Evolutionary conservation across 192 early-diverging fungal genomes (phyloP), one percentile per base, ranked within the genome.

Genomic region (Backusella parvicylindrica): DNA sequence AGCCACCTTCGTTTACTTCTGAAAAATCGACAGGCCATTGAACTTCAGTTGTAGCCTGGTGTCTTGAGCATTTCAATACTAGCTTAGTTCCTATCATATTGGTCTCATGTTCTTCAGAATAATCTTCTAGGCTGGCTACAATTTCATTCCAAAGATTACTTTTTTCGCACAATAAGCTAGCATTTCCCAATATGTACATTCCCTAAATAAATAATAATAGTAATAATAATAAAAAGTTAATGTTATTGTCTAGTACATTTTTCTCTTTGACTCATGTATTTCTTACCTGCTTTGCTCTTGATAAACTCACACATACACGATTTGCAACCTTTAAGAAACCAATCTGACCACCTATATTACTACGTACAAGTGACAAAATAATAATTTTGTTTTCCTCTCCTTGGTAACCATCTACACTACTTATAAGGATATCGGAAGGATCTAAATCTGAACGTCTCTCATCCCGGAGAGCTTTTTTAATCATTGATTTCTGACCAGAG

Each of bases 321-420:
- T 89, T 89, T 35, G 75, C 77, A 0, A 85, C 91, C 70, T 88
- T 93, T 30, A 97, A 80, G 79, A 97, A 97, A 8, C 94, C 95
- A 70, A 98, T 99, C 41, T 78, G 79, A 1, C 94, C 93, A 65
- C 89, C 91, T 64, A 85, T 86, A 80, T 96, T 96, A 73, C 95
- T 97, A 43, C 98, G 91, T 50, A 99, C 98, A 73, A 96, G 91
- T 28, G 93, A 93, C 43, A 99, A 81, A 36, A 99, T 96, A 67
- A 99, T 97, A 68, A 98, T 96, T 75, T 98, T 97, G 82, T 98
- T 98, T 81, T 99, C 98, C 68, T 97, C 95, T 37, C 98, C 98
- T 81, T 99, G 97, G 84, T 96, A 99, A 2, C 95, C 96, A 77
- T 98, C 96, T 2, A 99, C 97, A 38, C 91, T 95, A n/a, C 91